Evolutionary conservation across 805 yeast species (phyloP).

Genomic region (Suhomyces xylopsoci): DNA sequence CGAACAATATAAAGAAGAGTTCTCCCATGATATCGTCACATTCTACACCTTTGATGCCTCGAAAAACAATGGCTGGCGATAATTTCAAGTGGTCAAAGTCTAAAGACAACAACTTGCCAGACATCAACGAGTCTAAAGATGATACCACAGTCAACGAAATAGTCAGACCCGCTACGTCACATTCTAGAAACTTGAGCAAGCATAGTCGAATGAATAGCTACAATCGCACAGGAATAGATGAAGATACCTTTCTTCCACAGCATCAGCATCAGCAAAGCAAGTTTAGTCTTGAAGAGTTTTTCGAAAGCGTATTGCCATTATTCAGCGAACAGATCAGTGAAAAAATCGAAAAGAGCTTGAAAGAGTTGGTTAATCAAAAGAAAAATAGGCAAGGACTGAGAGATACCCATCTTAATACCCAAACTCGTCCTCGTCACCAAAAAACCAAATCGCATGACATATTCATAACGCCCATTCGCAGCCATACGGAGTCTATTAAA

Average conservation of each 20-base stretch:
- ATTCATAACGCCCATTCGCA: slow-evolving; percentile 10
- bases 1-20: neutral
- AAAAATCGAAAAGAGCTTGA: slow-evolving; percentile 4
- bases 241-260: slow-evolving; percentile 10
- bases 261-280: slow-evolving; percentile 1
- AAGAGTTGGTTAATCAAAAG: neutral
- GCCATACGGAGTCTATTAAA: slow-evolving; percentile 5
- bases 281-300: slow-evolving; percentile 7
- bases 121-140: slow-evolving; percentile 11
- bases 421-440: neutral
- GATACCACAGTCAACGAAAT: slow-evolving; percentile 13
- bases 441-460: neutral
- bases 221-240: slow-evolving; percentile 2
- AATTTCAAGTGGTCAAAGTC: slow-evolving; percentile 6
- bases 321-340: slow-evolving; percentile 11
- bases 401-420: neutral
- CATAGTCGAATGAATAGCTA: slow-evolving; percentile 6
- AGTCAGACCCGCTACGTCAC: slow-evolving; percentile 8
- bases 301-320: slow-evolving; percentile 9
- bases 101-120: slow-evolving; percentile 3
- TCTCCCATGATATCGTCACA: slow-evolving; percentile 20
- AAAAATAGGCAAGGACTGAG: neutral
- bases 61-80: neutral
- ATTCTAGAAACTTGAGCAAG: slow-evolving; percentile 2
- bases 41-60: slow-evolving; percentile 20